Conservation (phyloP, 2,329 filamentous ascomycete genomes). For the Stachybotrys echinatus region DNA sequence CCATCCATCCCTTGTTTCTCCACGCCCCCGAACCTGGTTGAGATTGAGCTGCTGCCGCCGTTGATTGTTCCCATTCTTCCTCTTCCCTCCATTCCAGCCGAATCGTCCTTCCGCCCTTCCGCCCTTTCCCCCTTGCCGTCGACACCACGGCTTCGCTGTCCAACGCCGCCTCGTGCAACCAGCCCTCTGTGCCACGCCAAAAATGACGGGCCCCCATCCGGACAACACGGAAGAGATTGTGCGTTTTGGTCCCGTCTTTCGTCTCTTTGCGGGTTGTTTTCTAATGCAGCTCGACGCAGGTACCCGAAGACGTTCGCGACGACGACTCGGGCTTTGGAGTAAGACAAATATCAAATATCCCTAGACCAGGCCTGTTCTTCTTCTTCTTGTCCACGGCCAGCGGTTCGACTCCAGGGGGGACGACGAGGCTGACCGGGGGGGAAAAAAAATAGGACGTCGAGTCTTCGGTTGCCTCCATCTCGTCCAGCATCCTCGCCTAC, state of each 20-base stretch:
- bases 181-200: neutral
- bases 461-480: conserved; percentile 6
- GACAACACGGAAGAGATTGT: neutral
- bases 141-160: too few species aligned
- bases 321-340: conserved; percentile 6
- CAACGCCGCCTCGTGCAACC: neutral
- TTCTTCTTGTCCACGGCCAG: neutral
- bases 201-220: neutral
- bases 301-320: conserved; percentile 17
- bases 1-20: neutral
- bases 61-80: too few species aligned
- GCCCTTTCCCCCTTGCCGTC: too few species aligned
- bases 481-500: conserved; percentile 8
- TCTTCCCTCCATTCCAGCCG: too few species aligned
- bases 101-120: too few species aligned
- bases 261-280: neutral
- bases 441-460: neutral
- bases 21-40: neutral
- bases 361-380: neutral
- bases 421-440: neutral
- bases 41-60: too few species aligned
- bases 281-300: neutral
- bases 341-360: conserved; percentile 1
- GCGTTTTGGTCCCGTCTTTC: neutral
- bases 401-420: neutral